Conservation (phyloP, 225 moss, liverwort and hornwort genomes). For the Bryoerythrophyllum caledonicum region DNA sequence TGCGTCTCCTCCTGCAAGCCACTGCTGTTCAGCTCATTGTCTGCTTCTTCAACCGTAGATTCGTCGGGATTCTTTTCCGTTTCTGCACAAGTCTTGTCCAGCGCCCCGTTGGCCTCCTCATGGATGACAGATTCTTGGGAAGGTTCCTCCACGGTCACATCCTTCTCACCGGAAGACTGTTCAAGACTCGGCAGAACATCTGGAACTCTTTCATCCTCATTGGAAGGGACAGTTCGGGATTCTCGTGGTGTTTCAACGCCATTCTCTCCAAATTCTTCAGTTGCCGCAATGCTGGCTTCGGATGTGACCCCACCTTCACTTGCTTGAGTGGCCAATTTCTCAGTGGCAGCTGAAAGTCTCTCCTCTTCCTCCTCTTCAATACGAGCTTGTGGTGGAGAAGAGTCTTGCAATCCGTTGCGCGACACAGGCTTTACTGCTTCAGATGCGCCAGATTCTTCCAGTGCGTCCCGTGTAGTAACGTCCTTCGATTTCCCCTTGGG, state of each 20-base stretch:
- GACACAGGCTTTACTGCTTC: conserved; percentile 2
- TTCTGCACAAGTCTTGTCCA: neutral
- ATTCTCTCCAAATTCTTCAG: conserved; percentile 26
- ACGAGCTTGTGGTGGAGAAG: conserved; percentile 1
- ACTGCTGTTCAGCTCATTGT: neutral
- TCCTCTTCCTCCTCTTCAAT: conserved; percentile 10
- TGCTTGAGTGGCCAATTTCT: neutral
- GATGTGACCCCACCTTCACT: conserved; percentile 21
- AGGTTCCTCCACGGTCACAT: neutral
- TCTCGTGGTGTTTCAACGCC: conserved; percentile 20
- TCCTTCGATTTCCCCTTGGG: conserved; percentile 12
- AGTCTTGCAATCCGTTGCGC: conserved; percentile 12
- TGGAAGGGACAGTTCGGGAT: neutral
- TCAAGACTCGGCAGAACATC: conserved; percentile 19
- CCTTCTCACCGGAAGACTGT: neutral
- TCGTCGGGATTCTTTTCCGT: neutral
- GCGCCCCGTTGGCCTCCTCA: neutral
- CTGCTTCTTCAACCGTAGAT: neutral
- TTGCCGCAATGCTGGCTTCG: conserved; percentile 1
- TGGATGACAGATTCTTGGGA: neutral
- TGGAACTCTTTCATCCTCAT: neutral
- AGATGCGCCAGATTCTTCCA: conserved; percentile 13
- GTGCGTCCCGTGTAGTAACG: neutral
- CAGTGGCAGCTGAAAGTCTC: conserved; percentile 8
- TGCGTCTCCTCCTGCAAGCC: neutral